Evolutionary conservation across 768 basidiomycete genomes (phyloP).

Genomic region (Pisolithus tinctorius): DNA sequence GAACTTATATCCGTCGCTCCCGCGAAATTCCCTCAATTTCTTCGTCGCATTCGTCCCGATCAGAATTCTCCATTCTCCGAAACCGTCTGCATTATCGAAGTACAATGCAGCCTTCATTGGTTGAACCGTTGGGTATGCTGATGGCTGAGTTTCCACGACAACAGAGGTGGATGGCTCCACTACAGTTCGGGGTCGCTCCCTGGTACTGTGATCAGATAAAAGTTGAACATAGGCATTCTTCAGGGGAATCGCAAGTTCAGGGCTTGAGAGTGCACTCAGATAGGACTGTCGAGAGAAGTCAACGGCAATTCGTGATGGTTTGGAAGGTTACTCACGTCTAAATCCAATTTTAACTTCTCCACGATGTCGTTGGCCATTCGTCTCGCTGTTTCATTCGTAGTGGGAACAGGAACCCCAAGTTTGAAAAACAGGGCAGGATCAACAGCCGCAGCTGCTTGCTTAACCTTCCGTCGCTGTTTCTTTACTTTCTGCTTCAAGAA

Average conservation of each 20-base stretch:
- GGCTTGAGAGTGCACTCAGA: conserved; percentile 14
- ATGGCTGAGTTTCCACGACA: conserved; percentile 9
- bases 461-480: conserved; percentile 14
- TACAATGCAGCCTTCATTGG: conserved; percentile 56
- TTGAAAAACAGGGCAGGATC: conserved; percentile 25
- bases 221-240: conserved; percentile 7
- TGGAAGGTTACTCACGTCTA: conserved; percentile 20
- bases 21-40: conserved; percentile 42
- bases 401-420: conserved; percentile 24
- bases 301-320: not conserved
- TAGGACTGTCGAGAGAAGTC: conserved; percentile 14
- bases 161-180: not conserved
- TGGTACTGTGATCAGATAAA: not conserved
- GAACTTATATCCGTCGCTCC: conserved; percentile 41
- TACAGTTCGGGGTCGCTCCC: not conserved
- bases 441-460: conserved; percentile 8
- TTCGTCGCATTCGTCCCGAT: conserved; percentile 45
- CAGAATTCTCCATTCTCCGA: conserved; percentile 62
- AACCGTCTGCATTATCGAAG: conserved; percentile 51
- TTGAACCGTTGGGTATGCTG: conserved; percentile 41
- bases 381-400: conserved; percentile 11
- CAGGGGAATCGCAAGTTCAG: conserved; percentile 5
- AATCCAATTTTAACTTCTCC: conserved; percentile 16
- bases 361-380: conserved; percentile 13
- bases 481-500: conserved; percentile 23